A percentile compares a stretch with the other conserved stretches of the same genome.
Conservation (phyloP, 225 moss, liverwort and hornwort genomes). For the Sphagnum tenellum region DNA sequence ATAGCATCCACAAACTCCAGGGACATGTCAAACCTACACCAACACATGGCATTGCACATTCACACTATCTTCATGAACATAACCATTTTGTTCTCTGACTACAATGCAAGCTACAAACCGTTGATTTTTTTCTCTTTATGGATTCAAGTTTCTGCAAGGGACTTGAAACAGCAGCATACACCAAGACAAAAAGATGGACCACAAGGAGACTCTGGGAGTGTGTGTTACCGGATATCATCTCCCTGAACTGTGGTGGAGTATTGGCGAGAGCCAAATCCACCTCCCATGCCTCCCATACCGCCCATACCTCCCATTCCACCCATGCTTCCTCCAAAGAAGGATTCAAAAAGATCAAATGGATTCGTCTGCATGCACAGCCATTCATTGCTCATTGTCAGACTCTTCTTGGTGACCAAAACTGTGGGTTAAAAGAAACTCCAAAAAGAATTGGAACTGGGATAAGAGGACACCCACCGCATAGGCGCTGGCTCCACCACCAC, state of each 20-base stretch:
- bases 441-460: no score
- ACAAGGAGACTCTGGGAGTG: no score
- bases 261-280: constrained; percentile 24
- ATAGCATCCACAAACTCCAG: constrained; percentile 54
- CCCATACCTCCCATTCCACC: constrained; percentile 54
- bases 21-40: constrained; percentile 41
- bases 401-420: no score
- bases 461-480: constrained; percentile 21
- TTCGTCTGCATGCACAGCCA: constrained; percentile 16
- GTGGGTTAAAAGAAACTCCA: no score
- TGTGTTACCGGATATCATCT: constrained; percentile 47
- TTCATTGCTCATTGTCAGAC: no score
- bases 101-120: no score
- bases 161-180: no score
- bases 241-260: constrained; percentile 48
- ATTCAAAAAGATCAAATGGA: constrained; percentile 53
- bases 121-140: no score
- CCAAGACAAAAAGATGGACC: no score
- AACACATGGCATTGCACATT: neutral
- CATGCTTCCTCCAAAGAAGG: constrained; percentile 30
- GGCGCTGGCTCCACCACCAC: constrained; percentile 24
- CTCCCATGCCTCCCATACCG: constrained; percentile 28
- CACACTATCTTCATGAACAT: no score
- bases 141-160: no score
- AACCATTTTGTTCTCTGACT: no score